Evolutionary conservation across 257 asterid species (phyloP).

Genomic region (Striga asiatica): DNA sequence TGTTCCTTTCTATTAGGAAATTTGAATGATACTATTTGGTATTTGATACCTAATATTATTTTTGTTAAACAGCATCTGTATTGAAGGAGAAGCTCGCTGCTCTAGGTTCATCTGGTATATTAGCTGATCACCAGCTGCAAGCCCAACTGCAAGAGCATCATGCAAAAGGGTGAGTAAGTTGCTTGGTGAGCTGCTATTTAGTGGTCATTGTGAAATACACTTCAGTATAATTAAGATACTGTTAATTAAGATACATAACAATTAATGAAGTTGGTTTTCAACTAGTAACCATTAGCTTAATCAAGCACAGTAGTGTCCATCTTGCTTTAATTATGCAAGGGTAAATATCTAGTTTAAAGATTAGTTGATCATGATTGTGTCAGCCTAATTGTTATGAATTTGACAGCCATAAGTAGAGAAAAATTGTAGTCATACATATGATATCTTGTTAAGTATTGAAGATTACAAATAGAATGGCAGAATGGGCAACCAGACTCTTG

Average conservation of each 20-base stretch:
- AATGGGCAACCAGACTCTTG: not conserved
- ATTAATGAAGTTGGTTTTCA: not conserved
- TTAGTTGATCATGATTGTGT: not conserved
- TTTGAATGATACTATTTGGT: not conserved
- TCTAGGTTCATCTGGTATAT: slow-evolving; percentile 95
- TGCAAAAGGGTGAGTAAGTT: slow-evolving; percentile 71
- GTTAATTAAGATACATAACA: not conserved
- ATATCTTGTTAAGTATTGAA: not conserved
- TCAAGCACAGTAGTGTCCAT: not conserved
- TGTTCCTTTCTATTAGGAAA: slow-evolving; percentile 6
- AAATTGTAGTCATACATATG: not conserved
- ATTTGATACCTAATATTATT: slow-evolving; percentile 16
- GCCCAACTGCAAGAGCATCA: slow-evolving; percentile 94
- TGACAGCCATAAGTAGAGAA: not conserved
- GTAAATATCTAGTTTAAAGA: not conserved
- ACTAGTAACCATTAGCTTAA: not conserved
- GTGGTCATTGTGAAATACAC: too few species aligned
- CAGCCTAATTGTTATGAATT: not conserved
- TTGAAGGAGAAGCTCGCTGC: slow-evolving; percentile 94
- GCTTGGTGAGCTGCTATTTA: not conserved
- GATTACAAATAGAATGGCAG: not conserved
- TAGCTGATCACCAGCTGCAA: slow-evolving; percentile 99
- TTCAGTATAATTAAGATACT: too few species aligned
- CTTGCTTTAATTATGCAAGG: not conserved
- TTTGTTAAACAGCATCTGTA: slow-evolving; percentile 63